A percentile compares a stretch with the other conserved stretches of the same genome.
These are phyloP conservation scores for Salix koriyanagi DNA, from an alignment of 345 rosid species.

Conservation along the genomic window DNA sequence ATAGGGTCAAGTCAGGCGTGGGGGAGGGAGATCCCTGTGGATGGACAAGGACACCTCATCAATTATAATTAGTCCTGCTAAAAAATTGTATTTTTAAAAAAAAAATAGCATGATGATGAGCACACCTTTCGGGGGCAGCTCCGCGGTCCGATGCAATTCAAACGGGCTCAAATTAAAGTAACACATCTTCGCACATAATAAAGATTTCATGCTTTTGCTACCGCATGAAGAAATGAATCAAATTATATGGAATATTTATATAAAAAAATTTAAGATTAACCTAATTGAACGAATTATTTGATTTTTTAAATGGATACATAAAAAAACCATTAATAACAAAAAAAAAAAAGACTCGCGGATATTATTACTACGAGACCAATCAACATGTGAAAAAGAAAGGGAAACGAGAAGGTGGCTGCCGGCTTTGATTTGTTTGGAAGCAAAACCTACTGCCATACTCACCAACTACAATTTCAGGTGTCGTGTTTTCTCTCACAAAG, in stretches of 20 bases:
- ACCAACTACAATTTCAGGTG: not conserved
- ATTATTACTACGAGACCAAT: not conserved
- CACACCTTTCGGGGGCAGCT: slow-evolving; percentile 24
- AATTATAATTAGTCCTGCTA: too few species aligned
- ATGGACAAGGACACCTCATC: slow-evolving; percentile 35
- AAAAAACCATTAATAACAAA: too few species aligned
- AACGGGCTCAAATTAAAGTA: slow-evolving; percentile 9
- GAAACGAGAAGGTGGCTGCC: not conserved
- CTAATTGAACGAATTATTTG: too few species aligned
- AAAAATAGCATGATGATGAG: not conserved
- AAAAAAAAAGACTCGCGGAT: not conserved
- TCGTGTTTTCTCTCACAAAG: not conserved
- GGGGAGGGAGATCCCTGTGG: slow-evolving; percentile 21
- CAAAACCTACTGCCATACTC: slow-evolving; percentile 13
- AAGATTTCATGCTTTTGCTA: slow-evolving; percentile 12
- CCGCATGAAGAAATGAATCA: too few species aligned
- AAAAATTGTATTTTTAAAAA: too few species aligned
- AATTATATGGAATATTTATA: too few species aligned
- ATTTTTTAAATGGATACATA: too few species aligned
- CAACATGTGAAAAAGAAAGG: not conserved
- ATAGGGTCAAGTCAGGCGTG: slow-evolving; percentile 5
- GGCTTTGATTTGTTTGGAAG: slow-evolving; percentile 4
- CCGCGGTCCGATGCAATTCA: slow-evolving; percentile 16
- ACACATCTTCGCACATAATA: slow-evolving; percentile 12
- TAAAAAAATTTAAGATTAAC: too few species aligned